Evolutionary conservation across 2,329 filamentous ascomycete genomes (phyloP), one percentile per base, ranked within the genome.

Genomic region (Fusarium robinianum): DNA sequence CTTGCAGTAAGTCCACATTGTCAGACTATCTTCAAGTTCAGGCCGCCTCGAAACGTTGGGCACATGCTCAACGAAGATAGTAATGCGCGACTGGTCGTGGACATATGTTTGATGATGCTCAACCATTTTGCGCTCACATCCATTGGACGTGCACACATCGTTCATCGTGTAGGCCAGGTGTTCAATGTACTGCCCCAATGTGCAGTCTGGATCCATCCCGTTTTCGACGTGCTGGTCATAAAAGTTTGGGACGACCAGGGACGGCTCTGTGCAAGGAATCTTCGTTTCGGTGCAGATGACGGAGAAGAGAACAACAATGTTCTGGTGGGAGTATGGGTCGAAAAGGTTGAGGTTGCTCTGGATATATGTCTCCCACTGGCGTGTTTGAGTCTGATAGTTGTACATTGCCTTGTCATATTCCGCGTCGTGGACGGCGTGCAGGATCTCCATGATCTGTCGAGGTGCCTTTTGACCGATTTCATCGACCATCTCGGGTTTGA

Each of bases 1-100:
- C 60, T 95, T 94, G 73, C 94, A 99, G 58, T 87, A 90, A 55
- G 90, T 97, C 95, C 95, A 99, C 90, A 99, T 96, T 44, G 91
- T 80, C 42, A 99, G 95, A 3, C 85, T 87, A 29, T 73, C 71
- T 27, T 68, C 68, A 39, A 63, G 65, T 81, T 68, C 84, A 19
- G 67, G 58, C 12, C 49, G 47, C 39, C 60, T 60, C 3, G 66
- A 60, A 4, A 71, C 67, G 21, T 83, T 85, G 8, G 67, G 58
- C 5, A 68, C 52, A 19, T 67, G 62, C 63, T 96, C 88, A 11
- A 96, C 85, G 57, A 96, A 89, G 8, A 97, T 83, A 6, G 90
- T 96, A 58, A 99, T 84, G 51, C 95, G 88, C 8, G 91, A 92
- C 64, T 96, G 88, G 18, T 94, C 95, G 60, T 99, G 94, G 1